A percentile compares a stretch with the other conserved stretches of the same genome.
These are phyloP conservation scores for Antrodiella citrinella DNA, from an alignment of 768 basidiomycete genomes.

Conservation along the genomic window DNA sequence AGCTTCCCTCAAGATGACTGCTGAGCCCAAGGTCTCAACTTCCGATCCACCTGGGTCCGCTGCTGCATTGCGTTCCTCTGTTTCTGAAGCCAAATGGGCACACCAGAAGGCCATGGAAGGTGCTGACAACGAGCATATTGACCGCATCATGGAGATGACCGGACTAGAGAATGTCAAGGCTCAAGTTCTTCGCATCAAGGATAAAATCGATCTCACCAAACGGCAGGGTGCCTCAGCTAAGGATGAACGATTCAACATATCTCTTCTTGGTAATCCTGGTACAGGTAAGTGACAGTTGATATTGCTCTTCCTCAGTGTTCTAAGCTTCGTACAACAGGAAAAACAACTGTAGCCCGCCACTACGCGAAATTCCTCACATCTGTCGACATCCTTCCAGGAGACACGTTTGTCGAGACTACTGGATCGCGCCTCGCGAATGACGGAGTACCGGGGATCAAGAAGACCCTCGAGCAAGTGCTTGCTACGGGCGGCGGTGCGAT, in stretches of 20 bases:
- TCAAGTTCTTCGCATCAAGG: conserved; percentile 51
- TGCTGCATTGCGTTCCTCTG: conserved; percentile 12
- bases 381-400: conserved; percentile 43
- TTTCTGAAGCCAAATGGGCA: conserved; percentile 54
- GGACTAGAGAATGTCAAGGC: conserved; percentile 61
- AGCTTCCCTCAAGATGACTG: neutral
- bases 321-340: conserved; percentile 32
- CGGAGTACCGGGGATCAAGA: conserved; percentile 45
- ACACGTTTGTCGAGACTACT: conserved; percentile 52
- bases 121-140: conserved; percentile 43
- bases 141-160: conserved; percentile 61
- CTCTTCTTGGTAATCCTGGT: conserved; percentile 63
- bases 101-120: conserved; percentile 50
- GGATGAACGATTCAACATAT: conserved; percentile 53
- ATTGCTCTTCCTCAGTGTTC: neutral
- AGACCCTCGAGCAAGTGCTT: conserved; percentile 37
- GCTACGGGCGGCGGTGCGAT: conserved; percentile 54
- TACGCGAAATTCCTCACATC: conserved; percentile 59
- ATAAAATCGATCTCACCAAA: conserved; percentile 44
- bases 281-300: conserved; percentile 41
- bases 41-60: too few relatives aligned
- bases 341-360: conserved; percentile 59
- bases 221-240: conserved; percentile 46
- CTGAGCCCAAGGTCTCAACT: neutral
- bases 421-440: conserved; percentile 52